A percentile compares a stretch with the other conserved stretches of the same genome.
Conservation (phyloP, 192 early-diverging fungal species). For the Linnemannia hyalina region DNA sequence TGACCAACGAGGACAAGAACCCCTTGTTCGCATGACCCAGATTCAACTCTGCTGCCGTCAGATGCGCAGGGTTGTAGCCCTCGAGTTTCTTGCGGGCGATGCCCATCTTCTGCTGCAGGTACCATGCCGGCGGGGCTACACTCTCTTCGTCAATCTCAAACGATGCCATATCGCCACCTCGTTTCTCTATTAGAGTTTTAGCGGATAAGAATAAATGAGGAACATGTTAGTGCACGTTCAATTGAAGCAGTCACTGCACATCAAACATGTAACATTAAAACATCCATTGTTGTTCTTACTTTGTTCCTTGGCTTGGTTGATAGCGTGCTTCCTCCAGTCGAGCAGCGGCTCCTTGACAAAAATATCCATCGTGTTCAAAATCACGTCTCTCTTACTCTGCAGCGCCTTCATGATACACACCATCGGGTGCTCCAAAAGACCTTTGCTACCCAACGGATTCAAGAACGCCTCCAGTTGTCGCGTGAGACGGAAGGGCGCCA, state of each 20-base stretch:
- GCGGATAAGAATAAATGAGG: neutral
- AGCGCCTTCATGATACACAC: constrained; percentile 73
- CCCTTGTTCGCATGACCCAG: constrained; percentile 72
- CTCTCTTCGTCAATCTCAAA: constrained; percentile 56
- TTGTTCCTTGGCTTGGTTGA: constrained; percentile 70
- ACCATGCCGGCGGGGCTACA: constrained; percentile 72
- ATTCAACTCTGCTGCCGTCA: constrained; percentile 66
- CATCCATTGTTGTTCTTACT: constrained; percentile 44
- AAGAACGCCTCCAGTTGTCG: constrained; percentile 73
- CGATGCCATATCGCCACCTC: constrained; percentile 46
- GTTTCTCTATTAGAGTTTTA: constrained; percentile 49
- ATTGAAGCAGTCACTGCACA: neutral
- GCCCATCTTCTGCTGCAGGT: constrained; percentile 80
- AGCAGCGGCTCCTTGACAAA: constrained; percentile 88
- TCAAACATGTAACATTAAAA: neutral
- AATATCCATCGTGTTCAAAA: constrained; percentile 83
- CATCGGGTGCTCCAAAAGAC: constrained; percentile 78
- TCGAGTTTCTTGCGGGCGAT: constrained; percentile 78
- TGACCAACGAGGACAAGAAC: constrained; percentile 62
- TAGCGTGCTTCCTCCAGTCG: constrained; percentile 82
- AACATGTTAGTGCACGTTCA: neutral
- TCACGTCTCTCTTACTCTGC: constrained; percentile 68
- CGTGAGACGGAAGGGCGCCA: constrained; percentile 84
- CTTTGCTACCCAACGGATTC: constrained; percentile 74
- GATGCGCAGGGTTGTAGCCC: constrained; percentile 77